Evolutionary conservation across 768 basidiomycete species (phyloP).

Genomic region (Leccinellum luteum): DNA sequence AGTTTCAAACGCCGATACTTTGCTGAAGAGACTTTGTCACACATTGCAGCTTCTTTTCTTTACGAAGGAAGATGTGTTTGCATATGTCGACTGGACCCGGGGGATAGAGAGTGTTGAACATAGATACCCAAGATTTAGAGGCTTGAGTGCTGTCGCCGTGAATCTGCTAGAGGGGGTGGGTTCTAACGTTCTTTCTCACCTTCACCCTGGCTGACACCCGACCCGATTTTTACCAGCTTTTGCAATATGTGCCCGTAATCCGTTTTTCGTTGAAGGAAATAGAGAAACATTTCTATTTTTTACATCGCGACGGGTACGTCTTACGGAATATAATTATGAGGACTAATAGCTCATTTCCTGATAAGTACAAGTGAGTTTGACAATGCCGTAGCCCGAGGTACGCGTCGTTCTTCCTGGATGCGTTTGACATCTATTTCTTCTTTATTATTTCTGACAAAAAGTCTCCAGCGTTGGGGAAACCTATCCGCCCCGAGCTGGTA

Average conservation of each 20-base stretch:
- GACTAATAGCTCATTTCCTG: slow-evolving; percentile 3
- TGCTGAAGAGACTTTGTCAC: background rate
- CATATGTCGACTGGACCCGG: slow-evolving; percentile 21
- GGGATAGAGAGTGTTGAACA: background rate
- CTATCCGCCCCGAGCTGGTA: slow-evolving; percentile 20
- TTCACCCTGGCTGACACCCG: background rate
- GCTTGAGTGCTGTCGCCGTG: slow-evolving; percentile 20
- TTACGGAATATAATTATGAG: background rate
- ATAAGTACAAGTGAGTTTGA: slow-evolving; percentile 25
- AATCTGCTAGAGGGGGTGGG: slow-evolving; percentile 33
- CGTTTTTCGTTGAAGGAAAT: slow-evolving; percentile 22
- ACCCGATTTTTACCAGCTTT: slow-evolving; percentile 17
- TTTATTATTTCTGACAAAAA: slow-evolving; percentile 10
- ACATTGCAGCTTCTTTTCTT: slow-evolving; percentile 33
- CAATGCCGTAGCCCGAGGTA: slow-evolving; percentile 20
- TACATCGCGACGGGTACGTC: slow-evolving; percentile 19
- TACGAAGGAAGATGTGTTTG: slow-evolving; percentile 19
- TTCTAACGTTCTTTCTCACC: background rate
- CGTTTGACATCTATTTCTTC: background rate
- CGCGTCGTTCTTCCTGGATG: background rate
- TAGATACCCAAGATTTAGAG: slow-evolving; percentile 25
- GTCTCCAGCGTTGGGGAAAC: slow-evolving; percentile 15
- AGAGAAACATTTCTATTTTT: slow-evolving; percentile 26
- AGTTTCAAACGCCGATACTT: background rate
- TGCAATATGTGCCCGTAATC: slow-evolving; percentile 5